phyloP scores from a whole-genome alignment of 208 protist species.

The Zelonia costaricensis region DNA sequence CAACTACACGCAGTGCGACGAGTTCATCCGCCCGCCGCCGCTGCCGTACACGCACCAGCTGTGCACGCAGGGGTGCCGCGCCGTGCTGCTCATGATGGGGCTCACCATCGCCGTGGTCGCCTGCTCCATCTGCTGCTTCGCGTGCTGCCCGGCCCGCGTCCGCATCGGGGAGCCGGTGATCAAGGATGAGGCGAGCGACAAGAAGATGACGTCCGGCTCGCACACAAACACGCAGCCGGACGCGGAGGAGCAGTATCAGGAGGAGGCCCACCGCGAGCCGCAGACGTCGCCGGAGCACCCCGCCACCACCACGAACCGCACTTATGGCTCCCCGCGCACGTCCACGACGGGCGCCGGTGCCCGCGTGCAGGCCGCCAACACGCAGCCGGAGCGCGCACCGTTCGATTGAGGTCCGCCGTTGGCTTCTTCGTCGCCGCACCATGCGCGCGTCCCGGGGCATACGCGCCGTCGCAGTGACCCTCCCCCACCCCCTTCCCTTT shows the following conservation, averaged over 20 bases:
- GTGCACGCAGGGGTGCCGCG: constrained; percentile 66
- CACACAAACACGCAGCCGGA: not conserved
- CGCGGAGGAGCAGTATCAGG: not conserved
- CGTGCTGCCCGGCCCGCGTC: constrained; percentile 50
- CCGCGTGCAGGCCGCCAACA: not conserved
- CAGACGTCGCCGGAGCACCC: not conserved
- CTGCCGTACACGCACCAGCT: constrained; percentile 43
- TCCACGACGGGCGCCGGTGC: too few relatives aligned
- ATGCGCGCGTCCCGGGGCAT: too few relatives aligned
- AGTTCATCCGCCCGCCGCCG: constrained; percentile 56
- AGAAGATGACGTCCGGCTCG: constrained; percentile 6
- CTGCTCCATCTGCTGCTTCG: constrained; percentile 38
- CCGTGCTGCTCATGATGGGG: constrained; percentile 55
- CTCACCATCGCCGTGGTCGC: constrained; percentile 41
- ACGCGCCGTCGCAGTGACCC: not conserved
- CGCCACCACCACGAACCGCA: constrained; percentile 3
- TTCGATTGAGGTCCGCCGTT: not conserved
- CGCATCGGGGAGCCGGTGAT: constrained; percentile 37
- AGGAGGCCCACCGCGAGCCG: not conserved
- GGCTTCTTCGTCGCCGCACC: too few relatives aligned
- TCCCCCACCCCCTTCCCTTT: too few relatives aligned
- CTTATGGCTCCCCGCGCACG: too few relatives aligned
- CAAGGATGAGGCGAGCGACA: constrained; percentile 4
- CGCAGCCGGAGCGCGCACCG: not conserved
- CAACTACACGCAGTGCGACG: constrained; percentile 67